Evolutionary conservation across 768 basidiomycete genomes (phyloP).

Genomic region (Dentipellis sp.): DNA sequence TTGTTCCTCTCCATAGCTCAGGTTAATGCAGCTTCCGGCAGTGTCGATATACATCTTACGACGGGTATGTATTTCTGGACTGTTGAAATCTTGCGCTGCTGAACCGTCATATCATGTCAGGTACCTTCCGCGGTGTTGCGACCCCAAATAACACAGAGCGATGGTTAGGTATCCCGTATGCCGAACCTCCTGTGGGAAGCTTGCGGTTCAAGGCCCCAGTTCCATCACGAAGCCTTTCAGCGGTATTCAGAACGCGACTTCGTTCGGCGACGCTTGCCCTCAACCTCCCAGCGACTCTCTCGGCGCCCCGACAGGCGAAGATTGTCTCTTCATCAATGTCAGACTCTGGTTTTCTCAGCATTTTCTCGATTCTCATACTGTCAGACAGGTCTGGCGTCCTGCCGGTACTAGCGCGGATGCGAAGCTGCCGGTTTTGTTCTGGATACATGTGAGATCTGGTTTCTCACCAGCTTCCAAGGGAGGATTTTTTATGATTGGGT

Average conservation of each 20-base stretch:
- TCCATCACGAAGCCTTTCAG: slow-evolving; percentile 23
- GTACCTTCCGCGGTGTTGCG: background rate
- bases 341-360: background rate
- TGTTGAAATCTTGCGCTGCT: background rate
- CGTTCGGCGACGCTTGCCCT: slow-evolving; percentile 48
- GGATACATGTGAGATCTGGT: slow-evolving; percentile 23
- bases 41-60: no score
- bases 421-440: slow-evolving; percentile 24
- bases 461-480: slow-evolving; percentile 24
- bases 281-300: slow-evolving; percentile 29
- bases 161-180: background rate
- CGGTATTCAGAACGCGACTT: slow-evolving; percentile 31
- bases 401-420: slow-evolving; percentile 14
- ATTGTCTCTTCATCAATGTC: slow-evolving; percentile 48
- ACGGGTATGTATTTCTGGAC: no score
- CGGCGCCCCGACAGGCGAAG: slow-evolving; percentile 38
- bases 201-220: slow-evolving; percentile 43
- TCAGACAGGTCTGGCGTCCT: slow-evolving; percentile 22
- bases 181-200: background rate
- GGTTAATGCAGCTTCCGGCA: no score
- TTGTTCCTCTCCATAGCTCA: no score
- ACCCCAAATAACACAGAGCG: background rate
- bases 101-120: background rate
- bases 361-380: background rate
- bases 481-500: slow-evolving; percentile 40